Evolutionary conservation across 2,329 filamentous ascomycete species (phyloP), one percentile per base, ranked within the genome.

Genomic region (Cordyceps pruinosa): DNA sequence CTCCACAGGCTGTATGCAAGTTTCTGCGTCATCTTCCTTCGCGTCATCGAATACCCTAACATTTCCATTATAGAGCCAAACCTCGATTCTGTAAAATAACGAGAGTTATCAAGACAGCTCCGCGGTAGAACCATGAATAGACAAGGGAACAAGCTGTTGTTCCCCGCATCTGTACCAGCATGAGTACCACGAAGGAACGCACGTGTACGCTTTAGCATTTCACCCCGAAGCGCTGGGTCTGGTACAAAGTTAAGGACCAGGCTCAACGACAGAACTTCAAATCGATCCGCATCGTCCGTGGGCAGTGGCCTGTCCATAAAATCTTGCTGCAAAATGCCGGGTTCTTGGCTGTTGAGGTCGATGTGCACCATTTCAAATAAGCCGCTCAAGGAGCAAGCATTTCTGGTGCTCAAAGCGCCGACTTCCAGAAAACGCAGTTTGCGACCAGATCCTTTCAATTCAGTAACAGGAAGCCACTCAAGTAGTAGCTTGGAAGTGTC

Each of bases 171-270:
- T 54, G 66, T 60, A 47, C 58, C 35, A 15, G 39, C 51, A 5
- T 32, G 25, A 25, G 34, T 57, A 42, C 61, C 37, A 45, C 73
- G 81, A 45, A 96, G 74, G 66, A 96, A 96, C 21, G 81, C 73
- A 15, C 87, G 77, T 34, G 87, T 91, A 41, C 89, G 83, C 53
- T 81, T 77, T 54, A 99, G 80, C 94, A 99, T 99, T 58, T 89
- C 82, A 2, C 94, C 94, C 64, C 92, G 82, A 5, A 79, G 81
- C 32, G 74, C 73, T 3, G 90, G 81, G 63, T 92, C 86, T 0
- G 93, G 89, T 3, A 97, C 92, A 67, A 91, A 99, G 71, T 99
- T 99, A 61, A 99, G 78, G 5, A 99, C 94, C 54, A 99, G 76
- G 9, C 91, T 96, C 25, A 99, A 77, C 50, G 91, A 96, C 66